These are phyloP conservation scores for Monilinia polystroma DNA, from an alignment of 2,329 filamentous ascomycete species.

Conservation along the genomic window DNA sequence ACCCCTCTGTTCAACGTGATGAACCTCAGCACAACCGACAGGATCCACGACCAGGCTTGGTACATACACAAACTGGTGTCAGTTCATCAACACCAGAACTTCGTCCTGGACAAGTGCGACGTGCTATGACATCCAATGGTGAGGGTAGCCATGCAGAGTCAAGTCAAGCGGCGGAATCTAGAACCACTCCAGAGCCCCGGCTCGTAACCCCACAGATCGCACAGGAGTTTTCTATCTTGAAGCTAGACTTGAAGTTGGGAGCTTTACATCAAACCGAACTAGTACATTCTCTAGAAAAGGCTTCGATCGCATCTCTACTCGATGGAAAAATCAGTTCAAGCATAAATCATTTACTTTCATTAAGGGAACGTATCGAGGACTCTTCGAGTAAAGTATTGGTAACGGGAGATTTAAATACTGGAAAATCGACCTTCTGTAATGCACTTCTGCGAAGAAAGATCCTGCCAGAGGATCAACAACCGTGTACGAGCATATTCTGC, in stretches of 20 bases:
- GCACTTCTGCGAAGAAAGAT: constrained; percentile 91
- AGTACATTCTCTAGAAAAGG: constrained; percentile 91
- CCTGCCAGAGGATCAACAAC: constrained; percentile 93
- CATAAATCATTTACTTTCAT: constrained; percentile 80
- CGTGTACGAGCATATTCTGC: constrained; percentile 97
- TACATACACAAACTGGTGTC: constrained; percentile 60
- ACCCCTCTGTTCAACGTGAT: constrained; percentile 75
- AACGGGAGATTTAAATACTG: constrained; percentile 93
- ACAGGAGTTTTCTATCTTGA: constrained; percentile 92
- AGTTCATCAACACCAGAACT: constrained; percentile 39
- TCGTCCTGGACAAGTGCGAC: constrained; percentile 55
- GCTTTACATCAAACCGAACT: constrained; percentile 82
- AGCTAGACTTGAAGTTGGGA: constrained; percentile 90
- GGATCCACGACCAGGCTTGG: constrained; percentile 59
- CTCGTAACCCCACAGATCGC: constrained; percentile 89
- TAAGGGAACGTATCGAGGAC: constrained; percentile 94
- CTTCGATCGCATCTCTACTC: constrained; percentile 82
- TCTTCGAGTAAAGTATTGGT: constrained; percentile 95
- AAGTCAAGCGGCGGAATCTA: constrained; percentile 66
- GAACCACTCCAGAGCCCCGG: constrained; percentile 66
- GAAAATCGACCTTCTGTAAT: constrained; percentile 98
- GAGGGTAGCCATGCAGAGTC: constrained; percentile 63
- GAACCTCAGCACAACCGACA: constrained; percentile 47
- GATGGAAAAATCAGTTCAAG: constrained; percentile 94
- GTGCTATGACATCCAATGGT: constrained; percentile 71